Percentiles rank a stretch among this genome's conserved stretches.
These are phyloP conservation scores for Colletotrichum sp. DNA, from an alignment of 2,329 filamentous ascomycete genomes.

Conservation along the genomic window DNA sequence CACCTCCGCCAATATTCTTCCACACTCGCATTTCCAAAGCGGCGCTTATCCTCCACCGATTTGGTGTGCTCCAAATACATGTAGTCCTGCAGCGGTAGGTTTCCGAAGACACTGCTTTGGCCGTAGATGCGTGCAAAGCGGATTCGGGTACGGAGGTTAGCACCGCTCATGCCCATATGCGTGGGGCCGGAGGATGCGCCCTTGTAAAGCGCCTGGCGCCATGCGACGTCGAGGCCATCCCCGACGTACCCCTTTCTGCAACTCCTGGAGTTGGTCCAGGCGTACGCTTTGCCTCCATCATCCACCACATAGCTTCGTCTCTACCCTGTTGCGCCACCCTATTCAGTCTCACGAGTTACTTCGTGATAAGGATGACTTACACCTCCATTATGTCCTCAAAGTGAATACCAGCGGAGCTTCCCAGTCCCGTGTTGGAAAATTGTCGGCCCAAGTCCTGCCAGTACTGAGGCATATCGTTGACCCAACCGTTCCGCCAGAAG, in stretches of 20 bases:
- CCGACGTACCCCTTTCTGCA: conserved; percentile 13
- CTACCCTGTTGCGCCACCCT: not conserved
- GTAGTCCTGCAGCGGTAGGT: conserved; percentile 7
- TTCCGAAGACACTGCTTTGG: not conserved
- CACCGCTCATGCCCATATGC: not conserved
- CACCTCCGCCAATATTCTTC: conserved; percentile 22
- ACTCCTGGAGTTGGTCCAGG: conserved; percentile 27
- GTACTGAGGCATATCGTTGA: too few species aligned
- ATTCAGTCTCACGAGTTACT: accelerated
- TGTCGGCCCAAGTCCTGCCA: too few species aligned
- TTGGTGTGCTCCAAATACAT: conserved; percentile 13
- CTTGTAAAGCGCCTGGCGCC: conserved; percentile 24
- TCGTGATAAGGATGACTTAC: not conserved
- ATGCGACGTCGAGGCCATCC: conserved; percentile 15
- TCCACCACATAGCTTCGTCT: conserved; percentile 27
- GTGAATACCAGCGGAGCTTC: too few species aligned
- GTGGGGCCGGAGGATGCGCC: conserved; percentile 14
- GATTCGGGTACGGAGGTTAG: not conserved
- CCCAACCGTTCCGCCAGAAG: too few species aligned
- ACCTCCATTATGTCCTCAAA: not conserved
- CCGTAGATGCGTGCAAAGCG: conserved; percentile 20
- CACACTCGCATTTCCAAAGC: not conserved
- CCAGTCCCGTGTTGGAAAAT: too few species aligned
- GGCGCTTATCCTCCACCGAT: not conserved
- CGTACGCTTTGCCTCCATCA: conserved; percentile 19